Evolutionary conservation across 2,329 filamentous ascomycete genomes (phyloP).

Genomic region (Lachnellula subtilissima): DNA sequence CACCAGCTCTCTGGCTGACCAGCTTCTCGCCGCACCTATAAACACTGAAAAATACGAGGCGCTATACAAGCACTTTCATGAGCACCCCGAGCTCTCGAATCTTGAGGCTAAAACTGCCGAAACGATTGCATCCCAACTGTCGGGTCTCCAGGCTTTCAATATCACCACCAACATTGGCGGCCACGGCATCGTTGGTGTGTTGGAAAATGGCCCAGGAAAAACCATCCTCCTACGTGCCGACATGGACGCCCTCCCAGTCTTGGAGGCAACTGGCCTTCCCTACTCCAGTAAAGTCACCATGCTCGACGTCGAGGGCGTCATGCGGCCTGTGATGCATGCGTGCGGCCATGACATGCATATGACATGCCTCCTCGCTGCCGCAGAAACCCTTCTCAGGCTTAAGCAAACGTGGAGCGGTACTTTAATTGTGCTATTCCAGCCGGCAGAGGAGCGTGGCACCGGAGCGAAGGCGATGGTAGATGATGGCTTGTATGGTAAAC

Average conservation of each 20-base stretch:
- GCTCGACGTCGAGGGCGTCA: slow-evolving; percentile 37
- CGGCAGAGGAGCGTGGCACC: slow-evolving; percentile 57
- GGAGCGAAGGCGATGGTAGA: slow-evolving; percentile 62
- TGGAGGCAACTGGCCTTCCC: slow-evolving; percentile 48
- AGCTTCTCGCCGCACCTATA: neutral
- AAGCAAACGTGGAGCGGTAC: slow-evolving; percentile 54
- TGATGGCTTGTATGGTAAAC: slow-evolving; percentile 47
- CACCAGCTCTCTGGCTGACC: too few relatives aligned
- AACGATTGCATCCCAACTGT: slow-evolving; percentile 39
- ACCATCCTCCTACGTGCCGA: slow-evolving; percentile 57
- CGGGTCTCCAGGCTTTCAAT: slow-evolving; percentile 30
- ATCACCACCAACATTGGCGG: slow-evolving; percentile 50
- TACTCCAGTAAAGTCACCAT: slow-evolving; percentile 46
- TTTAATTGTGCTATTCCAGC: slow-evolving; percentile 60
- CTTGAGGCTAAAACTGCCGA: slow-evolving; percentile 50
- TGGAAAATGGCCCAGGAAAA: slow-evolving; percentile 49
- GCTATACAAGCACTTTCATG: neutral
- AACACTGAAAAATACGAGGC: neutral
- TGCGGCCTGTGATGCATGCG: slow-evolving; percentile 60
- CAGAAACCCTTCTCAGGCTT: slow-evolving; percentile 42
- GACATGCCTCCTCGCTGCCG: slow-evolving; percentile 49
- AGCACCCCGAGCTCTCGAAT: slow-evolving; percentile 42
- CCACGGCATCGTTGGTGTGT: slow-evolving; percentile 50
- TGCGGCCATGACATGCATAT: slow-evolving; percentile 66
- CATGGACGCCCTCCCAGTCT: slow-evolving; percentile 55